Evolutionary conservation across 352 stramenopile genomes (phyloP).

Genomic region (Salisapilia sapeloensis): DNA sequence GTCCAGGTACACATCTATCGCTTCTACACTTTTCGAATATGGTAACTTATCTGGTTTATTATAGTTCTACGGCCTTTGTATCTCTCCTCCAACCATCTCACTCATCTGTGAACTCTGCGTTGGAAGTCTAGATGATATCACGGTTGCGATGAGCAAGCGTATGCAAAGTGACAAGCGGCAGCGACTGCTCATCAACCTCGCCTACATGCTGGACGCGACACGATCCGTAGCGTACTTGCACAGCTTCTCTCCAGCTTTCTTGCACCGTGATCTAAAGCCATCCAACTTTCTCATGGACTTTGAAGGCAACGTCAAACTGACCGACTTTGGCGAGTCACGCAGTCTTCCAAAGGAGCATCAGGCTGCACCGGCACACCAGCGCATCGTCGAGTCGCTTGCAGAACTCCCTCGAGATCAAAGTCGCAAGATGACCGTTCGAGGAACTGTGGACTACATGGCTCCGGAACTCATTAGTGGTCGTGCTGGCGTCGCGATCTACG

Average conservation of each 20-base stretch:
- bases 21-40: no score
- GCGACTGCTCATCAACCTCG: conserved; percentile 36
- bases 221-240: conserved; percentile 55
- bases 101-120: conserved; percentile 52
- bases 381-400: no score
- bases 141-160: conserved; percentile 13
- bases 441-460: conserved; percentile 66
- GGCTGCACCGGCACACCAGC: no score
- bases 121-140: conserved; percentile 36
- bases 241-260: conserved; percentile 48
- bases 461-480: conserved; percentile 57
- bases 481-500: conserved; percentile 26
- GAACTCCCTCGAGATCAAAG: no score
- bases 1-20: no score
- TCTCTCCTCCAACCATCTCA: conserved; percentile 43
- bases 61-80: conserved; percentile 48
- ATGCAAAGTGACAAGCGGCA: conserved; percentile 20
- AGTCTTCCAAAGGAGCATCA: conserved; percentile 16
- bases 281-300: conserved; percentile 55
- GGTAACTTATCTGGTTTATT: no score
- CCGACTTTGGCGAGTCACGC: conserved; percentile 54
- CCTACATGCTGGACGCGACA: conserved; percentile 44
- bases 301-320: conserved; percentile 37
- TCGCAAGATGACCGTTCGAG: conserved; percentile 45
- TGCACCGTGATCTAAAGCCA: conserved; percentile 66